Conservation (phyloP, 805 yeast species). For the Zygosaccharomyces rouxii region DNA sequence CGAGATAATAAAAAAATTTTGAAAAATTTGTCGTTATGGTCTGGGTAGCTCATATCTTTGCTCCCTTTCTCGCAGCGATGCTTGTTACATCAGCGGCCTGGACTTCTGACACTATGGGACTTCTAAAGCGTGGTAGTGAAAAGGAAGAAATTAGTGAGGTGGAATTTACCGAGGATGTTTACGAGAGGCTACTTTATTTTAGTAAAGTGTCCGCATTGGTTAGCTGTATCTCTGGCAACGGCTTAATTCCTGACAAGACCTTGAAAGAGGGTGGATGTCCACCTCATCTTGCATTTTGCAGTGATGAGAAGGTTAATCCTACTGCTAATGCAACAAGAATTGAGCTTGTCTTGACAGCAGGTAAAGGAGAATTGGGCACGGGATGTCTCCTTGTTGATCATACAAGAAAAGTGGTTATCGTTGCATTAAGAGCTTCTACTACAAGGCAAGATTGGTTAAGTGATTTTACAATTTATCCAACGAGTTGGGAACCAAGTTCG, state of each 20-base stretch:
- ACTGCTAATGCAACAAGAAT: conserved; percentile 35
- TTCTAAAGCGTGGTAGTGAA: background rate
- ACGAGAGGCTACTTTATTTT: conserved; percentile 31
- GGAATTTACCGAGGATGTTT: conserved; percentile 11
- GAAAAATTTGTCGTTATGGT: background rate
- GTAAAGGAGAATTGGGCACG: conserved; percentile 46
- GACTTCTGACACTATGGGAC: background rate
- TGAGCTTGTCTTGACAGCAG: conserved; percentile 40
- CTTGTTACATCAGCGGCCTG: background rate
- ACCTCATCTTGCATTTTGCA: conserved; percentile 29
- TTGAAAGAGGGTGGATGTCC: conserved; percentile 36
- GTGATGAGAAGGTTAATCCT: conserved; percentile 24
- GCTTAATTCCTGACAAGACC: conserved; percentile 23
- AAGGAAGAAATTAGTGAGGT: background rate
- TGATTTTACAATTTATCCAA: conserved; percentile 49
- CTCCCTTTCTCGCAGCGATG: background rate
- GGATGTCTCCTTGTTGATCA: conserved; percentile 54
- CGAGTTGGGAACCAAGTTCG: conserved; percentile 45
- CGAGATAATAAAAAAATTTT: background rate
- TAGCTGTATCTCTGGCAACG: conserved; percentile 33
- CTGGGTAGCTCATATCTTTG: background rate
- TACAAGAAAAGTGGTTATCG: conserved; percentile 38
- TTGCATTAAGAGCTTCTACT: conserved; percentile 62
- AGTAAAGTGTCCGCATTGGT: conserved; percentile 35
- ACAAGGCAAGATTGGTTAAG: conserved; percentile 57